Evolutionary conservation across 148 eudicot species (phyloP), one percentile per base, ranked within the genome.

Genomic region (Chenopodium formosanum): DNA sequence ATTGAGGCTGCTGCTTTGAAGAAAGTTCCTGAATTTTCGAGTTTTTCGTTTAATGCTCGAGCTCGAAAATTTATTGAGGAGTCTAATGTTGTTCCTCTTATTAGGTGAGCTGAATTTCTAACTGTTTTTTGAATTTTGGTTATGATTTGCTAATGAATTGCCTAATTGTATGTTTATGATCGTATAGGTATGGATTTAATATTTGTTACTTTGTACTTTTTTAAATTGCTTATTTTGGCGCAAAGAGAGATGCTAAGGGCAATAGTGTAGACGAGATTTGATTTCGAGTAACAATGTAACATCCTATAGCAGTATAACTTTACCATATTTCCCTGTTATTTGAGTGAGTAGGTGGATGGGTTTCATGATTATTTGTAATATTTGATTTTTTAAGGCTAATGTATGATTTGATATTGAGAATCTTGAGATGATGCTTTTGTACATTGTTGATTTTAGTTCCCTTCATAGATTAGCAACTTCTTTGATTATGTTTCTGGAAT

Each of bases 1-100:
- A 93, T 95, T 88, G 88, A 88, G 63, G 96, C 96, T 84, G 96
- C 93, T 79, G 66, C 85, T 20, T 81, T 95, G 98, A 95, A 93
- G 85, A 85, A 83, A 65, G 78, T 82, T 74, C 86, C 86, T 25
- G 90, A 92, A 31, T 93, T 83, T 80, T 84, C 89, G 7, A 71
- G 75, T 27, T 77, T 90, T 52, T 87, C 96, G 2, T 95, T 90
- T 80, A 95, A 95, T 89, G 87, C 86, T 91, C 93, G 98, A 25
- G 98, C 91, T 69, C 82, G 82, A 76, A 75, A 56, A 66, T 85
- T 90, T 78, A 86, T 95, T 60, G 89, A 88, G 72, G 87, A 90
- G 50, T 91, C 92, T 71, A 73, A 82, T 71, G 98, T 93, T 69
- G 95, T 95, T 68, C 91, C 91, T 66, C 86, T 95, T 10, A 84